A percentile compares a stretch with the other conserved stretches of the same genome.
These are phyloP conservation scores for Modicella reniformis DNA, from an alignment of 371 early-diverging fungal genomes.

Conservation along the genomic window DNA sequence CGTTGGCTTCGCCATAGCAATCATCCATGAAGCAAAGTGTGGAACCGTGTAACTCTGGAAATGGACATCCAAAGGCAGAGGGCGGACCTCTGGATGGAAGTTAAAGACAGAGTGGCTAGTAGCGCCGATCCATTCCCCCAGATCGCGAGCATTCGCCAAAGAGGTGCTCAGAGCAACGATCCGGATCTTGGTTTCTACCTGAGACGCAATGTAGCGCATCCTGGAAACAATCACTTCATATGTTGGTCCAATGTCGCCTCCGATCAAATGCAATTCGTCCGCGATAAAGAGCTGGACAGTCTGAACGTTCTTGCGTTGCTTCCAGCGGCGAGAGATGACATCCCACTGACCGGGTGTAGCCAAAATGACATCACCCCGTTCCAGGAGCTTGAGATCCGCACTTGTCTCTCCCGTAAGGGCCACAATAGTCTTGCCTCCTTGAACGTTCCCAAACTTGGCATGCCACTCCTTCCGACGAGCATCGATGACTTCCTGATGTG, in stretches of 20 bases:
- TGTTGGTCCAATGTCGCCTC: constrained; percentile 85
- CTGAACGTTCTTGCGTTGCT: constrained; percentile 91
- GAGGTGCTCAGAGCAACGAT: constrained; percentile 90
- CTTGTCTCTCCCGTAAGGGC: constrained; percentile 95
- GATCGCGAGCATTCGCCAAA: constrained; percentile 93
- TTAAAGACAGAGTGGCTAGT: constrained; percentile 82
- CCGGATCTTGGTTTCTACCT: constrained; percentile 83
- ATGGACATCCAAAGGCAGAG: constrained; percentile 92
- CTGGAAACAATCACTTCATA: constrained; percentile 93
- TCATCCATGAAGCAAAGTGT: constrained; percentile 94
- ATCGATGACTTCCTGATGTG: constrained; percentile 96
- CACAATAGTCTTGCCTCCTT: constrained; percentile 85
- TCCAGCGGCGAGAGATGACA: constrained; percentile 94
- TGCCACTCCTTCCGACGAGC: constrained; percentile 96
- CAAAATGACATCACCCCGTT: constrained; percentile 90
- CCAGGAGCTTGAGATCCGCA: constrained; percentile 87
- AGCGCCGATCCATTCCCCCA: constrained; percentile 96
- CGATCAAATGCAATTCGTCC: constrained; percentile 97
- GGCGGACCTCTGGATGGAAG: constrained; percentile 93
- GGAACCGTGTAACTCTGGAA: constrained; percentile 90
- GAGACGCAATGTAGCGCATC: constrained; percentile 90
- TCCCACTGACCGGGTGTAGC: constrained; percentile 99
- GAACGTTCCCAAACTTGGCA: constrained; percentile 74
- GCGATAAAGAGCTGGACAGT: constrained; percentile 90
- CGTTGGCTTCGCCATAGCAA: constrained; percentile 91